phyloP scores from a whole-genome alignment of 2,329 filamentous ascomycete species.

The Botrytis tulipae region DNA sequence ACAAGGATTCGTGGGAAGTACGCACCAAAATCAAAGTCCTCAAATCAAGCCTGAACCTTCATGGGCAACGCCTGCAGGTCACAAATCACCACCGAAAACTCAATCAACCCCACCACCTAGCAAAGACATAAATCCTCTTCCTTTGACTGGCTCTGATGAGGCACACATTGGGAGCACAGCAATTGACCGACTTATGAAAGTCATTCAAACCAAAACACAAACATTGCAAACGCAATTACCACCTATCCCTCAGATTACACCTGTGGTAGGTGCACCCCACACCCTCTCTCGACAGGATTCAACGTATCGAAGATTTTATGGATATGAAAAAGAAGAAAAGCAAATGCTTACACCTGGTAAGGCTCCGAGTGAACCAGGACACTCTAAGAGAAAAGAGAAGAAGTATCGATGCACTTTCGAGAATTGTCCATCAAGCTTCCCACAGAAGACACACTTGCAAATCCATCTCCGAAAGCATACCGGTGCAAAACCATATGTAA shows the following conservation, averaged over 20 bases:
- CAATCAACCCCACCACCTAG: not conserved
- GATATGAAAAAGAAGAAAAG: slow-evolving; percentile 23
- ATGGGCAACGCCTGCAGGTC: slow-evolving; percentile 26
- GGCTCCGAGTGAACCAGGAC: slow-evolving; percentile 28
- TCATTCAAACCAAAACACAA: slow-evolving; percentile 69
- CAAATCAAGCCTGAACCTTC: slow-evolving; percentile 41
- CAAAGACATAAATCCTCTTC: slow-evolving; percentile 22
- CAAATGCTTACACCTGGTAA: slow-evolving; percentile 31
- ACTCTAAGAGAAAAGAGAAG: slow-evolving; percentile 45
- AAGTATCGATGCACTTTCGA: slow-evolving; percentile 71
- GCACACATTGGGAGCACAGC: slow-evolving; percentile 73
- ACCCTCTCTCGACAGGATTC: slow-evolving; percentile 34
- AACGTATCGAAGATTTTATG: slow-evolving; percentile 13
- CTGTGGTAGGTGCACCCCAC: slow-evolving; percentile 36
- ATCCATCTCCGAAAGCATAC: slow-evolving; percentile 89
- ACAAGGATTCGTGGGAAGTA: slow-evolving; percentile 36
- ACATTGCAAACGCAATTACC: slow-evolving; percentile 37
- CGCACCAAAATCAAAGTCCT: slow-evolving; percentile 39
- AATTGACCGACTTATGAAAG: slow-evolving; percentile 84
- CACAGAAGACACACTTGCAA: slow-evolving; percentile 88
- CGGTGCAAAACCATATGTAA: slow-evolving; percentile 84
- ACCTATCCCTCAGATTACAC: slow-evolving; percentile 26
- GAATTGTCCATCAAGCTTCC: slow-evolving; percentile 78
- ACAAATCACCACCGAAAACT: not conserved
- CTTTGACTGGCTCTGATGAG: slow-evolving; percentile 18